A percentile compares a stretch with the other conserved stretches of the same genome.
Conservation (phyloP, 2,329 filamentous ascomycete genomes). For the Blumeria hordei region DNA sequence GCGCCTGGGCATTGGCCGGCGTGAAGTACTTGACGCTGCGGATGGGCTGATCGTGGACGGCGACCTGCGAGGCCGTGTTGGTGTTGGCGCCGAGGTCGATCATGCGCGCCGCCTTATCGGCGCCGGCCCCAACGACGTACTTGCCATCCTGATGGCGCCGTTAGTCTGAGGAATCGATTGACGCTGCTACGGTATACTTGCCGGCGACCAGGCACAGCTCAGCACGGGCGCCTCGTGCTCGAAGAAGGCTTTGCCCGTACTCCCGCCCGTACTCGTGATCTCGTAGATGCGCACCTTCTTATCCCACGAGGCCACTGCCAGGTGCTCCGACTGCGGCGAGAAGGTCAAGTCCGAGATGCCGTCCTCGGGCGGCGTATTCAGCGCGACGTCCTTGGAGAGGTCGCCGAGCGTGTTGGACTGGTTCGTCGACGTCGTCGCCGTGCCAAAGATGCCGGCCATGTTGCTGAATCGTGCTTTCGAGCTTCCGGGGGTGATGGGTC, state of each 20-base stretch:
- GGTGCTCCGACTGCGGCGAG: slow-evolving; percentile 51
- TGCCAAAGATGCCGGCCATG: slow-evolving; percentile 42
- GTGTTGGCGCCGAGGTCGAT: slow-evolving; percentile 53
- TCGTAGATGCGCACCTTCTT: slow-evolving; percentile 96
- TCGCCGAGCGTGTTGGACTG: slow-evolving; percentile 62
- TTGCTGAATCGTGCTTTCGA: too few species aligned
- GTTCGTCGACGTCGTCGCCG: slow-evolving; percentile 21
- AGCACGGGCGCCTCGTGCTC: slow-evolving; percentile 72
- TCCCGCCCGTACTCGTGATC: slow-evolving; percentile 52
- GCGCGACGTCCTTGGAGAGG: slow-evolving; percentile 64
- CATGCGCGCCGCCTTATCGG: slow-evolving; percentile 75
- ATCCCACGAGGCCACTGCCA: slow-evolving; percentile 88
- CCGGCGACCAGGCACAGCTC: slow-evolving; percentile 69
- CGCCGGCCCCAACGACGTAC: slow-evolving; percentile 67
- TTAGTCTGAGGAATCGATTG: slow-evolving; percentile 2
- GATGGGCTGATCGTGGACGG: slow-evolving; percentile 66
- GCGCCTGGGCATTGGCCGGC: slow-evolving; percentile 30
- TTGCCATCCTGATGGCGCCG: slow-evolving; percentile 46
- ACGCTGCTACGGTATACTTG: slow-evolving; percentile 20
- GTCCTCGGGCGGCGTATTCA: slow-evolving; percentile 62
- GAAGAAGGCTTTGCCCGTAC: slow-evolving; percentile 64
- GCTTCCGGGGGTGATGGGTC: too few species aligned
- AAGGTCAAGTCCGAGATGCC: slow-evolving; percentile 75
- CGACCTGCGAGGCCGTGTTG: slow-evolving; percentile 40
- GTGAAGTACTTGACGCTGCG: slow-evolving; percentile 59